A percentile compares a stretch with the other conserved stretches of the same genome.
Evolutionary conservation across 2,329 filamentous ascomycete genomes (phyloP).

Genomic region (Amesomyces nigricolor): DNA sequence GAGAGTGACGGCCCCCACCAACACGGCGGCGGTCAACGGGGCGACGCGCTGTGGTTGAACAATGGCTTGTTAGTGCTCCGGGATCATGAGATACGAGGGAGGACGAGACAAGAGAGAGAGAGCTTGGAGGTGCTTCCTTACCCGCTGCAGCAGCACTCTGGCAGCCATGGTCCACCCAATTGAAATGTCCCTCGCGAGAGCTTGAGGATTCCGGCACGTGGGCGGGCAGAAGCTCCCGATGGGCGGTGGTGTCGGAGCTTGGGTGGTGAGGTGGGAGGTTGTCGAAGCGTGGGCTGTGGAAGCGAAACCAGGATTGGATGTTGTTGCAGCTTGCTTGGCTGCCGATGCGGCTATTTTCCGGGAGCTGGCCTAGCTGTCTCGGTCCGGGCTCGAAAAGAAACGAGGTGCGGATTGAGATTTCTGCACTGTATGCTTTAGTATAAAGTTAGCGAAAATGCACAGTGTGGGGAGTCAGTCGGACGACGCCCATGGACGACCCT

Average conservation of each 20-base stretch:
- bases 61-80: slow-evolving; percentile 14
- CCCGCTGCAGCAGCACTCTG: slow-evolving; percentile 54
- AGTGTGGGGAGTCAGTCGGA: not conserved
- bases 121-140: slow-evolving; percentile 29
- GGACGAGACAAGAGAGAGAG: not conserved
- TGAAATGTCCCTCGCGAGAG: slow-evolving; percentile 30
- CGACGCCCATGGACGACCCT: not conserved
- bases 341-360: slow-evolving; percentile 27
- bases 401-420: too few relatives aligned
- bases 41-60: slow-evolving; percentile 41
- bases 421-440: too few relatives aligned
- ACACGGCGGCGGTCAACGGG: slow-evolving; percentile 49
- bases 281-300: slow-evolving; percentile 9
- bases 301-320: slow-evolving; percentile 14
- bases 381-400: slow-evolving; percentile 7
- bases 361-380: slow-evolving; percentile 5
- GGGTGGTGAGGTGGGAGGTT: slow-evolving; percentile 16
- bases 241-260: slow-evolving; percentile 12
- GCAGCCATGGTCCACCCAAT: slow-evolving; percentile 54
- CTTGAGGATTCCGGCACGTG: slow-evolving; percentile 12
- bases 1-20: slow-evolving; percentile 45
- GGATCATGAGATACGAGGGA: not conserved
- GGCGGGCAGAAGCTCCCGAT: slow-evolving; percentile 12
- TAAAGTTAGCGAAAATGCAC: too few relatives aligned
- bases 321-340: not conserved